Percentiles rank a stretch among this genome's conserved stretches.
Evolutionary conservation across 202 grass and related monocot species (phyloP).

Genomic region (Musa balbisiana): DNA sequence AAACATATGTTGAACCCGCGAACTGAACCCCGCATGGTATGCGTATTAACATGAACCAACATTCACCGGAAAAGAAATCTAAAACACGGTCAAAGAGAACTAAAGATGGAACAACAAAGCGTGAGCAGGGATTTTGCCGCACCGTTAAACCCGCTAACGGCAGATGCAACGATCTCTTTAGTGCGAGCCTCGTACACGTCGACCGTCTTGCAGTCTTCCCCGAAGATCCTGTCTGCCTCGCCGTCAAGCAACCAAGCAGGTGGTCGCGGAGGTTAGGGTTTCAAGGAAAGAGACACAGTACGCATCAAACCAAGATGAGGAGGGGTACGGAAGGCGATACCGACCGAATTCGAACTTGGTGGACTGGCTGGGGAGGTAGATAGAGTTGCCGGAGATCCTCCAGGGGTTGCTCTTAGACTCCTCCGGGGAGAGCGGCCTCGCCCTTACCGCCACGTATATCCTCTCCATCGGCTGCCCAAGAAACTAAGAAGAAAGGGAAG

Average conservation of each 20-base stretch:
- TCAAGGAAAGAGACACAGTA: background rate
- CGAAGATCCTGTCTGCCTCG: constrained; percentile 57
- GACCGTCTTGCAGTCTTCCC: constrained; percentile 50
- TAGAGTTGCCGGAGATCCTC: constrained; percentile 48
- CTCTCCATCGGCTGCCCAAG: constrained; percentile 43
- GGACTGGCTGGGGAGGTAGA: background rate
- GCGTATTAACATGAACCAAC: too few relatives aligned
- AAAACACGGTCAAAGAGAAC: background rate
- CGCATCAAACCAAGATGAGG: too few relatives aligned
- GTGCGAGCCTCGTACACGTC: constrained; percentile 60
- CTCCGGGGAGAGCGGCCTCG: constrained; percentile 56
- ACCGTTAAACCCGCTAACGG: constrained; percentile 83
- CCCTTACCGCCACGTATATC: constrained; percentile 70
- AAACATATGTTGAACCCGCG: too few relatives aligned
- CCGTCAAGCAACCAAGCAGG: background rate
- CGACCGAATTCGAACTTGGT: constrained; percentile 7
- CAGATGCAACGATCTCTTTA: constrained; percentile 68
- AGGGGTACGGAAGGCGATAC: background rate
- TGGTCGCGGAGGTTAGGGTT: background rate
- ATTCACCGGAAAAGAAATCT: constrained; percentile 27
- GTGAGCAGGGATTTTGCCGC: background rate
- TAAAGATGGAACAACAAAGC: background rate
- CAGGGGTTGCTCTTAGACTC: constrained; percentile 57
- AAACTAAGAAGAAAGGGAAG: background rate
- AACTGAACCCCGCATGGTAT: too few relatives aligned